phyloP scores from a whole-genome alignment of 2,329 filamentous ascomycete genomes.

The Penicillium brasilianum region DNA sequence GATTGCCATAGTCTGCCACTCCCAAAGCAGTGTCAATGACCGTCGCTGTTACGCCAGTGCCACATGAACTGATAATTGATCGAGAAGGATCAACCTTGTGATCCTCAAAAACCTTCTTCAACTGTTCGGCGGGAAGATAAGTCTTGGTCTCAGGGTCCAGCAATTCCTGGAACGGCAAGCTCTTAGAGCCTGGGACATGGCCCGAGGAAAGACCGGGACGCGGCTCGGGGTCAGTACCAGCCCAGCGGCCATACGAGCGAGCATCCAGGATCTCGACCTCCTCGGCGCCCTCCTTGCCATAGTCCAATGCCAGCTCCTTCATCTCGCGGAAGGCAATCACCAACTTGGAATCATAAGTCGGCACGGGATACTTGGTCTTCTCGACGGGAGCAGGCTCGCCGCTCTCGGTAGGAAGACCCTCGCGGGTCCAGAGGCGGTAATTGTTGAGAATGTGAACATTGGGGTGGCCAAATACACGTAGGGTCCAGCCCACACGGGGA shows the following conservation, averaged over 20 bases:
- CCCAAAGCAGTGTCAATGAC: conserved; percentile 86
- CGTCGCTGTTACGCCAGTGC: conserved; percentile 91
- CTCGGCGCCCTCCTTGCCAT: conserved; percentile 81
- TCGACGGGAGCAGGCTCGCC: conserved; percentile 57
- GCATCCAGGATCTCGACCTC: conserved; percentile 90
- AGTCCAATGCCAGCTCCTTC: conserved; percentile 73
- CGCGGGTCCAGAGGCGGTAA: conserved; percentile 89
- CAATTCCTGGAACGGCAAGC: conserved; percentile 77
- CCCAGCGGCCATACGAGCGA: conserved; percentile 77
- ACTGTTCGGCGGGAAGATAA: conserved; percentile 71
- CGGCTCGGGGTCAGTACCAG: conserved; percentile 83
- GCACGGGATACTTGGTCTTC: conserved; percentile 52
- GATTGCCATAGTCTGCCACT: conserved; percentile 73
- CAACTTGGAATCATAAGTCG: conserved; percentile 65
- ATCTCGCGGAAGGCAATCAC: conserved; percentile 85
- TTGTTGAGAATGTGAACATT: conserved; percentile 93
- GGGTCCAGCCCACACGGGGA: conserved; percentile 90
- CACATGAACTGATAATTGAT: conserved; percentile 86
- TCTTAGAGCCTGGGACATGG: conserved; percentile 88
- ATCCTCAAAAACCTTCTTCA: conserved; percentile 76
- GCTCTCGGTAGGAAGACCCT: conserved; percentile 81
- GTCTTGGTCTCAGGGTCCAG: conserved; percentile 84
- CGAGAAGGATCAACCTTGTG: conserved; percentile 79
- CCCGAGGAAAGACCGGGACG: conserved; percentile 84
- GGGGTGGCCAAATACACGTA: conserved; percentile 85